Base-by-base conservation (phyloP, 2,329 filamentous ascomycete species). In the Pseudovirgaria hyperparasitica region DNA sequence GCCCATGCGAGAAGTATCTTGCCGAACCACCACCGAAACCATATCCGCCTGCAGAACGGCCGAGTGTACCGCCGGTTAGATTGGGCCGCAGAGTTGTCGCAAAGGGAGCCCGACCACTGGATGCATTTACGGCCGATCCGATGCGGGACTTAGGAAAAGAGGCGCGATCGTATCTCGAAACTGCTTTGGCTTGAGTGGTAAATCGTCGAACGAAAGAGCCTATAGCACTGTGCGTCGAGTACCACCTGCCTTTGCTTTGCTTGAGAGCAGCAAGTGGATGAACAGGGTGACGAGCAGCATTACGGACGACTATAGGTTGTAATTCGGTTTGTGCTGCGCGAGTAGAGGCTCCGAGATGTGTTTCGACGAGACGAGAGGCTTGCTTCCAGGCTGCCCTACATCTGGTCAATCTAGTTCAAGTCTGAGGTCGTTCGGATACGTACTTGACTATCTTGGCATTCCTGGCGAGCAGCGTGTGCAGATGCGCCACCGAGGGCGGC, bases 21-120 rank as follows among this genome's bases (percentile, higher is more conserved):
- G 76, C 73, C 23, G 78, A 81, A 39, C 80, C 74, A 32, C 72
- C 52, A 16, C 82, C 82, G 30, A 82, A 59, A 37, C 67, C 67
- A 50, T 98, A 98, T n/a, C 90, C 90, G 38, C 87, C 85, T 6
- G 86, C 82, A 20, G 82, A 82, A 30, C 87, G 74, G 18, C 82
- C 76, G 23, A 94, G 60, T 14, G 82, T 76, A 22, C 87, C 86
- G 25, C 85, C 87, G 0, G 86, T 94, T 37, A 96, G 61, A 48
- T 93, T 96, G 2, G 90, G 90, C 19, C 90, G 79, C 19, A 98
- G 71, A 2, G 86, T 78, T 26, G 76, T 84, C 4, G 85, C 80
- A 52, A 96, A 96, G 0, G 87, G 87, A 16, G 85, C 76, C 26
- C 81, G 74, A 16, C 75, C 74, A 10, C 82, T 74, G 32, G 80